A percentile compares a stretch with the other conserved stretches of the same genome.
Evolutionary conservation across 2,329 filamentous ascomycete species (phyloP).

Genomic region (Fusarium begoniae): DNA sequence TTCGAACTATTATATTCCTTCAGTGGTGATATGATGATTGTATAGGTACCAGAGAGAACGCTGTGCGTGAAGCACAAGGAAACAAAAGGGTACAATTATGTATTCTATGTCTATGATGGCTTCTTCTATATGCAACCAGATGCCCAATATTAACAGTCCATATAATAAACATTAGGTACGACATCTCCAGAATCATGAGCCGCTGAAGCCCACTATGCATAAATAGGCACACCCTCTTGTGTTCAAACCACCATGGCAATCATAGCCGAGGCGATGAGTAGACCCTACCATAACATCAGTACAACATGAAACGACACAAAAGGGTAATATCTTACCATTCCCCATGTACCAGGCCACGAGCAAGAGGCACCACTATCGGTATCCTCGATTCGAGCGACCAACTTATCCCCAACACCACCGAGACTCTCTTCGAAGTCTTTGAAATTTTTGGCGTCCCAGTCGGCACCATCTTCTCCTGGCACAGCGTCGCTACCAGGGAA

Average conservation of each 20-base stretch:
- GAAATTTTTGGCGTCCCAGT: slow-evolving; percentile 62
- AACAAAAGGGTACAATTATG: neutral
- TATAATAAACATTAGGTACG: neutral
- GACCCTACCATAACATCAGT: slow-evolving; percentile 33
- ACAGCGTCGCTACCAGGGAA: slow-evolving; percentile 67
- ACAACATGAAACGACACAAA: neutral
- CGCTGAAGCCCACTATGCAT: neutral
- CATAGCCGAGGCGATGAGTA: slow-evolving; percentile 33
- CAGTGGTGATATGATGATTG: neutral
- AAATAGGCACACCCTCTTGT: slow-evolving; percentile 37
- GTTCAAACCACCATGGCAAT: slow-evolving; percentile 38
- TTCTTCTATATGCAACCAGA: neutral
- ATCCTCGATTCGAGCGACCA: slow-evolving; percentile 53
- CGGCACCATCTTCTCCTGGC: slow-evolving; percentile 61
- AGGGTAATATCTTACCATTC: neutral
- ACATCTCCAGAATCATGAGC: neutral
- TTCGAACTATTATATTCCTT: neutral
- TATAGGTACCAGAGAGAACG: neutral
- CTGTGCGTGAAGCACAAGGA: neutral
- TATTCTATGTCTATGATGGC: neutral
- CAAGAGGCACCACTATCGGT: slow-evolving; percentile 7
- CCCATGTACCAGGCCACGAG: slow-evolving; percentile 11
- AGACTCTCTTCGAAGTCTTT: slow-evolving; percentile 65
- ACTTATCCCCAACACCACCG: slow-evolving; percentile 57
- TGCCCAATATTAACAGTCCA: neutral